A percentile compares a stretch with the other conserved stretches of the same genome.
These are phyloP conservation scores for Collybiopsis confluens DNA, from an alignment of 768 basidiomycete species.

Conservation along the genomic window DNA sequence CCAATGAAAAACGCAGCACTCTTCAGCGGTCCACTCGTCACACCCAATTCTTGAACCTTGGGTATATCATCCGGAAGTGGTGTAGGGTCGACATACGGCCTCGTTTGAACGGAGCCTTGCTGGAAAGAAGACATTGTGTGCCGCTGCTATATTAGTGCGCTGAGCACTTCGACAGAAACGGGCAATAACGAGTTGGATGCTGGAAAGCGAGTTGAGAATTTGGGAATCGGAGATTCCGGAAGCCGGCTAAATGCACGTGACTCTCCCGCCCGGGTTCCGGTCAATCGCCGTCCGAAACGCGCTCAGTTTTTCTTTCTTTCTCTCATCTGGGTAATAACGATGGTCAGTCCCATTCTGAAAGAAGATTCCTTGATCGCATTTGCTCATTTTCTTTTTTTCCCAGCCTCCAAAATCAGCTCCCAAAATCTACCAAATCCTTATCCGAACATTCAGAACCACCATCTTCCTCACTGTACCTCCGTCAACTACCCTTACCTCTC, in stretches of 20 bases:
- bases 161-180: slow-evolving; percentile 6
- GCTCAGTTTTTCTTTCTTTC: background rate
- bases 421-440: slow-evolving; percentile 62
- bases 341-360: too few species aligned
- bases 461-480: slow-evolving; percentile 56
- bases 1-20: slow-evolving; percentile 97
- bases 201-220: slow-evolving; percentile 14
- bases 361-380: background rate
- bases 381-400: background rate
- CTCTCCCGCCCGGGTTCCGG: too few species aligned
- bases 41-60: slow-evolving; percentile 83
- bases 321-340: too few species aligned
- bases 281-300: background rate
- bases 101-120: slow-evolving; percentile 40
- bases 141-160: too few species aligned
- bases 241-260: background rate
- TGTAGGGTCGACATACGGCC: slow-evolving; percentile 59
- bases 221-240: slow-evolving; percentile 22
- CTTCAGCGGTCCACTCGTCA: slow-evolving; percentile 90
- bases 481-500: slow-evolving; percentile 46
- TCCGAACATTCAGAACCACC: slow-evolving; percentile 72
- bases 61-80: slow-evolving; percentile 64
- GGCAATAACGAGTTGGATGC: background rate
- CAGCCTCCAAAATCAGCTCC: slow-evolving; percentile 36
- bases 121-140: slow-evolving; percentile 55